phyloP scores from a whole-genome alignment of 2,329 filamentous ascomycete species.

The Arachnopeziza araneosa region DNA sequence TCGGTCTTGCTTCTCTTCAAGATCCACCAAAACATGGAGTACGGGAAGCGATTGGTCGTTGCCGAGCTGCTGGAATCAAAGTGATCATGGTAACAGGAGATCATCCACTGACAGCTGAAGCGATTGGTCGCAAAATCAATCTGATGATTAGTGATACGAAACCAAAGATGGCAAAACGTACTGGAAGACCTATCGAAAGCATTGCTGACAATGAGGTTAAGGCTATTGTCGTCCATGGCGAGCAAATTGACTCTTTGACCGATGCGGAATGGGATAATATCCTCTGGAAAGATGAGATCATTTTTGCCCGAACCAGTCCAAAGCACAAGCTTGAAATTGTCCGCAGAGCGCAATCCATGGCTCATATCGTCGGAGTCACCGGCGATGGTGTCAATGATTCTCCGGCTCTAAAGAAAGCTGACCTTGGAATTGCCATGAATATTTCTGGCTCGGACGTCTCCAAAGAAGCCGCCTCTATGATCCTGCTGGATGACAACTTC shows the following conservation, averaged over 20 bases:
- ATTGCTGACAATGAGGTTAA: slow-evolving; percentile 15
- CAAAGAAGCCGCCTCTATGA: slow-evolving; percentile 81
- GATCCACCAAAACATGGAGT: slow-evolving; percentile 64
- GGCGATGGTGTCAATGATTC: slow-evolving; percentile 73
- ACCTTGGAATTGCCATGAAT: slow-evolving; percentile 73
- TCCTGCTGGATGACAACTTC: slow-evolving; percentile 76
- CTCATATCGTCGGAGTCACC: slow-evolving; percentile 52
- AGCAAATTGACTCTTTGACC: slow-evolving; percentile 19
- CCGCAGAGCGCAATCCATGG: slow-evolving; percentile 33
- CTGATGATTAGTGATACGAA: slow-evolving; percentile 41
- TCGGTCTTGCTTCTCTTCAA: slow-evolving; percentile 48
- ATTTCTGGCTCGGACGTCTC: slow-evolving; percentile 63
- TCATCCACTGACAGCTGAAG: slow-evolving; percentile 62
- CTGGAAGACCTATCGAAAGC: slow-evolving; percentile 24
- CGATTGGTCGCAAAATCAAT: slow-evolving; percentile 56
- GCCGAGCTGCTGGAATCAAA: slow-evolving; percentile 55
- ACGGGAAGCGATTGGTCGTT: slow-evolving; percentile 52
- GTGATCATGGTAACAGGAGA: slow-evolving; percentile 67
- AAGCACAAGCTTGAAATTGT: slow-evolving; percentile 40
- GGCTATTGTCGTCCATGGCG: slow-evolving; percentile 10
- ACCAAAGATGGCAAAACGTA: slow-evolving; percentile 13
- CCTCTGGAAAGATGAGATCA: slow-evolving; percentile 46
- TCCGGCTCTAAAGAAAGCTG: slow-evolving; percentile 64
- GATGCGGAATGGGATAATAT: slow-evolving; percentile 40
- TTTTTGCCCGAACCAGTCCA: slow-evolving; percentile 38